Evolutionary conservation across 2,329 filamentous ascomycete species (phyloP), one percentile per base, ranked within the genome.

Genomic region (Neoarthrinium moseri): DNA sequence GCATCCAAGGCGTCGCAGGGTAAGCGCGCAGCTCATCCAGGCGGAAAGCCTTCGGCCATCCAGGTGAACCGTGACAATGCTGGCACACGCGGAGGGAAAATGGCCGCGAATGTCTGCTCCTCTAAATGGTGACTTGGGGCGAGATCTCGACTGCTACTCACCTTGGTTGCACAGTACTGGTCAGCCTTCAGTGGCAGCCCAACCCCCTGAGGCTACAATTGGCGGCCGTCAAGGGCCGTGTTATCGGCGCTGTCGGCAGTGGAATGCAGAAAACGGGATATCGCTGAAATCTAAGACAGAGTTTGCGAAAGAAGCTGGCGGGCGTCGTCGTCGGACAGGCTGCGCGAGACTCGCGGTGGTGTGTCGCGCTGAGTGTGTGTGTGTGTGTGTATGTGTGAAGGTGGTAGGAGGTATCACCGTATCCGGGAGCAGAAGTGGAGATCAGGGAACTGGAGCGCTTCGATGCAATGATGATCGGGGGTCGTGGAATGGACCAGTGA

Each of bases 151-250:
- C 37, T 39, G 26, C 49, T 40, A 33, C 57, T 60, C 38, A 60
- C 57, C 57, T 56, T 29, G 35, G 49, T 57, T n/a, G 47, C 45
- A 50, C 26, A 48, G 46, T 49, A 23, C 41, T 35, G 33, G 38
- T 52, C 52, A 49, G 50, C 50, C 49, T 52, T 49, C 41, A 48
- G 50, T 55, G 56, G 54, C 51, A 55, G 47, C 53, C 57, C 51
- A 53, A 57, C 47, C 56, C 56, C 56, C 56, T 57, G 40, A 56
- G 45, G 46, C 55, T 51, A 50, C 52, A 52, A 54, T 54, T 49
- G 46, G 47, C 42, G 52, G 50, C 52, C 48, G 48, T 32, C 40
- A 44, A 39, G 33, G 52, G 53, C 53, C 52, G 51, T 34, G 42
- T 48, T 50, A 45, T 43, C 35, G 43, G 43, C 45, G 50, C 53